Percentiles rank a stretch among this genome's conserved stretches.
These are phyloP conservation scores for Fragilaria crotonensis DNA, from an alignment of 108 stramenopile species.

Conservation along the genomic window DNA sequence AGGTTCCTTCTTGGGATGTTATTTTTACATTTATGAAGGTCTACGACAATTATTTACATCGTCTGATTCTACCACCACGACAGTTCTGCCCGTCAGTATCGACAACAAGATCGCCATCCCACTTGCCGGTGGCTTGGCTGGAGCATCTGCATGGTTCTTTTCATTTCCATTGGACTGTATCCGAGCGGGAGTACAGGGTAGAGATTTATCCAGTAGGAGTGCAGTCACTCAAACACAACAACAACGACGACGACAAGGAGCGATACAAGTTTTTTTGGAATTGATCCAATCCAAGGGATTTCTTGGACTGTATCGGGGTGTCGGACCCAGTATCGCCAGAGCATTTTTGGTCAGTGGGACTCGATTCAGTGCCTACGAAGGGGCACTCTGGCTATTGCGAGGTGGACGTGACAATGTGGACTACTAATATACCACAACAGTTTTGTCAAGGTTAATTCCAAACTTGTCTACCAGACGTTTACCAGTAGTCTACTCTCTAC, in stretches of 20 bases:
- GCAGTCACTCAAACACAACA: slow-evolving; percentile 14
- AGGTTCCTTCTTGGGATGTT: slow-evolving; percentile 68
- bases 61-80: slow-evolving; percentile 2
- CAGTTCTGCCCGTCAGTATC: too few species aligned
- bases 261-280: slow-evolving; percentile 32
- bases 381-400: slow-evolving; percentile 58
- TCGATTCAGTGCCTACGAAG: slow-evolving; percentile 87
- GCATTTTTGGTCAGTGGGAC: slow-evolving; percentile 87
- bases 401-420: slow-evolving; percentile 22
- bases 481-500: too few species aligned
- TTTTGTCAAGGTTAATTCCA: too few species aligned
- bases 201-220: slow-evolving; percentile 16
- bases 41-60: slow-evolving; percentile 29
- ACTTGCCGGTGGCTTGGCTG: slow-evolving; percentile 77
- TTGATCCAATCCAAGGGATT: slow-evolving; percentile 60
- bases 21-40: slow-evolving; percentile 88
- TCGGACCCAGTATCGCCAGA: slow-evolving; percentile 68
- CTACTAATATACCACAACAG: too few species aligned
- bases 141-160: slow-evolving; percentile 80
- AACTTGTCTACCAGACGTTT: too few species aligned
- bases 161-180: slow-evolving; percentile 88
- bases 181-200: slow-evolving; percentile 78
- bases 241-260: slow-evolving; percentile 16
- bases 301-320: slow-evolving; percentile 77
- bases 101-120: slow-evolving; percentile 59